phyloP scores from a whole-genome alignment of 495 filamentous ascomycete species.

The Bacidia gigantensis region DNA sequence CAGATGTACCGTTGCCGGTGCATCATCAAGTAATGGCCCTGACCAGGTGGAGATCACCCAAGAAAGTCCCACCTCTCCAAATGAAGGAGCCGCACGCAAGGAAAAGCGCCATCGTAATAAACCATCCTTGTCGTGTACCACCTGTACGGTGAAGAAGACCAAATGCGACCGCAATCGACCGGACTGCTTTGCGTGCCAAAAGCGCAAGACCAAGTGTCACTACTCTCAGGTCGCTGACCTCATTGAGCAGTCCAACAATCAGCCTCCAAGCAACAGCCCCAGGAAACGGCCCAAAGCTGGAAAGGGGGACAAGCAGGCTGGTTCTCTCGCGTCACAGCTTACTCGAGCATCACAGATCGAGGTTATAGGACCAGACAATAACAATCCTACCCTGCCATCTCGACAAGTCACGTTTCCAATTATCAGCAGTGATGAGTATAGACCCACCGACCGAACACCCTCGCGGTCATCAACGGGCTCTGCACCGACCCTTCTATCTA shows the following conservation, averaged over 20 bases:
- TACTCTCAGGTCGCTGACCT: constrained; percentile 56
- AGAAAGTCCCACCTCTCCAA: neutral
- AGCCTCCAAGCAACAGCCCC: constrained; percentile 10
- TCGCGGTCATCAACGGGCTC: constrained; percentile 14
- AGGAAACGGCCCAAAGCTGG: constrained; percentile 11
- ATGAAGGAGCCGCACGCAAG: constrained; percentile 20
- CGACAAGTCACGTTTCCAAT: neutral
- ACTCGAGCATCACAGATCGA: neutral
- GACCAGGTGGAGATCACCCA: neutral
- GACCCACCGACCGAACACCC: constrained; percentile 8
- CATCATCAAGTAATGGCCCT: neutral
- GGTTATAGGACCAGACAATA: neutral
- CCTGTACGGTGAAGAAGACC: constrained; percentile 58
- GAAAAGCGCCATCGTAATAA: constrained; percentile 66
- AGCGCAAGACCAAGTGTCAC: constrained; percentile 53
- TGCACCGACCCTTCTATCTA: constrained; percentile 42
- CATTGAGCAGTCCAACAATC: constrained; percentile 35
- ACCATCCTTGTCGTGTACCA: constrained; percentile 53
- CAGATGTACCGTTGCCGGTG: neutral
- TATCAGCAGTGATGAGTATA: neutral
- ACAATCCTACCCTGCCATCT: neutral
- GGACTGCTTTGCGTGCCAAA: constrained; percentile 52
- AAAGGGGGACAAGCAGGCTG: neutral
- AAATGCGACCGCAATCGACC: constrained; percentile 34
- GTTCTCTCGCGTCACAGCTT: neutral